Evolutionary conservation across 2,329 filamentous ascomycete genomes (phyloP).

Genomic region (Colletotrichum endophyticum): DNA sequence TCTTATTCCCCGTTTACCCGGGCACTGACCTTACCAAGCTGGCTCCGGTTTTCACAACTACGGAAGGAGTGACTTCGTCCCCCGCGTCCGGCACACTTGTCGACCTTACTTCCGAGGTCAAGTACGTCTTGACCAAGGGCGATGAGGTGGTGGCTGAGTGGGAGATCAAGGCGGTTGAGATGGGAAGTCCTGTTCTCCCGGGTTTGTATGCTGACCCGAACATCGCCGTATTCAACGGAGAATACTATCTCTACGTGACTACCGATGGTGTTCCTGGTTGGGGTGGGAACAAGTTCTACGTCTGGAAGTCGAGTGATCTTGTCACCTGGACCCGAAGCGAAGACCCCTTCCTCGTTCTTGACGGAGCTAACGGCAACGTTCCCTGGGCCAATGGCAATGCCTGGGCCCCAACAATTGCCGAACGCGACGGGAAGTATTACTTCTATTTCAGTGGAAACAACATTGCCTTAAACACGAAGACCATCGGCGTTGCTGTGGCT

Average conservation of each 20-base stretch:
- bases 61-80: conserved; percentile 19
- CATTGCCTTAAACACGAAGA: conserved; percentile 57
- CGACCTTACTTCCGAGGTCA: conserved; percentile 19
- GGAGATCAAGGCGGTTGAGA: conserved; percentile 20
- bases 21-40: conserved; percentile 23
- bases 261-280: conserved; percentile 49
- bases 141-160: conserved; percentile 2
- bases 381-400: conserved; percentile 71
- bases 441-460: conserved; percentile 64
- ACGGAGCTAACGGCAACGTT: conserved; percentile 54
- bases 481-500: conserved; percentile 65
- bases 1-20: conserved; percentile 23
- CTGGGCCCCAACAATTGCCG: conserved; percentile 69
- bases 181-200: conserved; percentile 38
- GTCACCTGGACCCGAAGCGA: conserved; percentile 44
- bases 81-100: conserved; percentile 22
- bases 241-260: conserved; percentile 53
- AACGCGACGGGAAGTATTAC: conserved; percentile 66
- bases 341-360: conserved; percentile 47
- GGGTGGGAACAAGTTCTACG: conserved; percentile 51
- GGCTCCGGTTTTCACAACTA: conserved; percentile 23
- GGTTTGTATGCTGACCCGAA: conserved; percentile 52
- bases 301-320: conserved; percentile 50
- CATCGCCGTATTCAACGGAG: conserved; percentile 45
- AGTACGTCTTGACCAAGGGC: conserved; percentile 20